Percentiles rank a stretch among this genome's conserved stretches.
phyloP scores from a whole-genome alignment of 805 yeast genomes.

The Monosporozyma servazzii region DNA sequence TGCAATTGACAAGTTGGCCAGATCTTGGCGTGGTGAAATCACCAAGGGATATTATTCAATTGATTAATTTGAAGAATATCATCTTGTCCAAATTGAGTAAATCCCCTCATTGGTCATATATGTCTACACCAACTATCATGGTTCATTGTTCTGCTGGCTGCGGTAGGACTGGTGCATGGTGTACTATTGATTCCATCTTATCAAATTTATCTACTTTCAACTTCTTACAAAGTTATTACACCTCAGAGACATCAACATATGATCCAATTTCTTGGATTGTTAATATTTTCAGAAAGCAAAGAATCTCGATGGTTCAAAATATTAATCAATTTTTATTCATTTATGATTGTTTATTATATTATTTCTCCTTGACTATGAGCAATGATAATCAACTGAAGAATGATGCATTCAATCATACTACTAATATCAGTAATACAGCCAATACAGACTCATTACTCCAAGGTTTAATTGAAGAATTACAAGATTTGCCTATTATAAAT shows the following conservation, averaged over 20 bases:
- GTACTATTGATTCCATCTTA: slow-evolving; percentile 55
- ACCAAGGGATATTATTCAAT: slow-evolving; percentile 47
- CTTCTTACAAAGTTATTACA: slow-evolving; percentile 12
- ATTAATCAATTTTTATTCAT: slow-evolving; percentile 65
- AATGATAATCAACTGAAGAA: slow-evolving; percentile 2
- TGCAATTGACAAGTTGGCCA: slow-evolving; percentile 76
- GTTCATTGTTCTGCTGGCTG: slow-evolving; percentile 97
- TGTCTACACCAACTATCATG: slow-evolving; percentile 43
- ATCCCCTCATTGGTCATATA: slow-evolving; percentile 6
- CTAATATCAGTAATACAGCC: not conserved
- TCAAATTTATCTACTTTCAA: slow-evolving; percentile 28
- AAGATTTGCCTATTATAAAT: not conserved
- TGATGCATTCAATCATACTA: not conserved
- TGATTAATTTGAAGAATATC: slow-evolving; percentile 40
- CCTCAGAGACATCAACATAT: slow-evolving; percentile 8
- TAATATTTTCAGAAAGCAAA: slow-evolving; percentile 57
- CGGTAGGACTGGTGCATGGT: slow-evolving; percentile 89
- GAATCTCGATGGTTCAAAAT: slow-evolving; percentile 80
- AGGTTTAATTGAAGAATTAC: not conserved
- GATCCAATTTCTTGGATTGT: slow-evolving; percentile 59
- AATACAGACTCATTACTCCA: not conserved
- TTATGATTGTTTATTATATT: slow-evolving; percentile 46
- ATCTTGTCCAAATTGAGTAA: slow-evolving; percentile 28
- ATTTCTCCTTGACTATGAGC: slow-evolving; percentile 16
- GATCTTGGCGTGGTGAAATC: slow-evolving; percentile 62